Evolutionary conservation across 2,329 filamentous ascomycete species (phyloP), one percentile per base, ranked within the genome.

Genomic region (Ophiostoma tasmaniense): DNA sequence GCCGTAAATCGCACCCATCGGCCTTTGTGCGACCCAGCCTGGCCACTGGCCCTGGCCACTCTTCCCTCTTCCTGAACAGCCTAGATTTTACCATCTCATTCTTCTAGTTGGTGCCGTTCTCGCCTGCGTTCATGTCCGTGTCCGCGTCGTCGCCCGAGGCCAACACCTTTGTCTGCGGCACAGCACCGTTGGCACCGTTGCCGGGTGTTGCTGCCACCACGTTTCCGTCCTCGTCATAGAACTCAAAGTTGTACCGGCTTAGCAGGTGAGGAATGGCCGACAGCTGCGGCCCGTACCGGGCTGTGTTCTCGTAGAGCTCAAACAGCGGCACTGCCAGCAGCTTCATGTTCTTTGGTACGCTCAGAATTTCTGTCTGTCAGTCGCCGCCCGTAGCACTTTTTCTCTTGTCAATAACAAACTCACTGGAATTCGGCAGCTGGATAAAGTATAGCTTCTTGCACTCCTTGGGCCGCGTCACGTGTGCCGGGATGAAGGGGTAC

Each of bases 361-460:
- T 96, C 61, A 99, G 85, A 17, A 98, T 91, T 81, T 97, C 93
- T 96, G 77, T 33, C 69, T 8, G 3, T 66, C 11, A 50, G 25
- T 66, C 14, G 20, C 20, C 20, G 17, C 17, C 42, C 17, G 14
- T 45, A 45, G 13, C 33, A 33, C 33, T 8, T 33, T 5, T 33
- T 33, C 33, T 5, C 33, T 6, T n/a, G n/a, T n/a, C 33, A 33
- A 33, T 2, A 33, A 3, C 37, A 35, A 35, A 67, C 87, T 71
- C 85, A 96, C 93, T 98, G 74, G 90, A 93, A 79, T 93, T 88
- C 0, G 95, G 95, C 35, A 99, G 83, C 78, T 97, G 92, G 73
- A 99, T 97, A 72, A 98, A 93, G 80, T 98, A 99, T 59, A 98
- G 85, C 84, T 99, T 99, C 84, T 99, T 99, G 83, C 94, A 97